phyloP scores from a whole-genome alignment of 78 protist genomes.

The Dictyostelium discoideum region DNA sequence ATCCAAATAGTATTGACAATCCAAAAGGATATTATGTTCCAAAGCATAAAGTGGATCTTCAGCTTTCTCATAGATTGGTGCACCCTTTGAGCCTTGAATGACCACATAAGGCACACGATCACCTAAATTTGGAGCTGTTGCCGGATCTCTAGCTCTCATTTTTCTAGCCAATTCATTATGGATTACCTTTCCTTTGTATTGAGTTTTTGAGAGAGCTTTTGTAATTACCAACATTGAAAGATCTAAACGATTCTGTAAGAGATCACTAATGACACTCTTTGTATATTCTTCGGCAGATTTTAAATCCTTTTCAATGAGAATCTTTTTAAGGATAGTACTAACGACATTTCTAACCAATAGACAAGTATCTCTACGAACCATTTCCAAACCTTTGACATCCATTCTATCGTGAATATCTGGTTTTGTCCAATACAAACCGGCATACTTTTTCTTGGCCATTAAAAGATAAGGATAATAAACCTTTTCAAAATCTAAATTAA shows the following conservation, averaged over 20 bases:
- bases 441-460: slow-evolving; percentile 99
- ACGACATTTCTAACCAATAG: slow-evolving; percentile 92
- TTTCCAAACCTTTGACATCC: slow-evolving; percentile 98
- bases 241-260: slow-evolving; percentile 97
- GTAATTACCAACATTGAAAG: slow-evolving; percentile 97
- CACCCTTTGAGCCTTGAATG: slow-evolving; percentile 91
- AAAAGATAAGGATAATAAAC: slow-evolving; percentile 99
- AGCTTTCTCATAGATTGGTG: slow-evolving; percentile 96
- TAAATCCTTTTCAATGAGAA: slow-evolving; percentile 93
- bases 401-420: slow-evolving; percentile 95
- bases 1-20: slow-evolving; percentile 97
- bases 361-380: slow-evolving; percentile 99
- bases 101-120: slow-evolving; percentile 99
- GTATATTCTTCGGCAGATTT: slow-evolving; percentile 88
- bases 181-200: slow-evolving; percentile 88
- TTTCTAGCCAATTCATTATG: slow-evolving; percentile 98
- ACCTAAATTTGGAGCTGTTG: slow-evolving; percentile 98
- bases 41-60: slow-evolving; percentile 99
- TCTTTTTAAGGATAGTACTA: slow-evolving; percentile 80
- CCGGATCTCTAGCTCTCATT: slow-evolving; percentile 97
- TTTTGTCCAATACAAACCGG: slow-evolving; percentile 98
- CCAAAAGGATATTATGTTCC: slow-evolving; percentile 97
- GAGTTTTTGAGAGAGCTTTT: slow-evolving; percentile 92
- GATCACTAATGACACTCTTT: slow-evolving; percentile 91
- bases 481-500: slow-evolving; percentile 98